Evolutionary conservation across 139 green algal species (phyloP).

Genomic region (Chlamydomonas sphaeroides): DNA sequence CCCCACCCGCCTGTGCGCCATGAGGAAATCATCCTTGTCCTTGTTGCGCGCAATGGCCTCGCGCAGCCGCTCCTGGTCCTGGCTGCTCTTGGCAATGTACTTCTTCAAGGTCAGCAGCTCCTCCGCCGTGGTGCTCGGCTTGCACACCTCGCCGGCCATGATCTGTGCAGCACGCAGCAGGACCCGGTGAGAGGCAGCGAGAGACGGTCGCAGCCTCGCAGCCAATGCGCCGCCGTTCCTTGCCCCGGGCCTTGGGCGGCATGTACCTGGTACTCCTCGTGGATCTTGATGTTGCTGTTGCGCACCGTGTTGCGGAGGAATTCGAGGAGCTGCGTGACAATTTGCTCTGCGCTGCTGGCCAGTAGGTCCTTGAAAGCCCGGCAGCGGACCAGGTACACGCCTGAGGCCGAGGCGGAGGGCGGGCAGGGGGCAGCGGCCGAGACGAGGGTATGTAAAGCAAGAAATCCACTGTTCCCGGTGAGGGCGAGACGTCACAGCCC

Average conservation of each 20-base stretch:
- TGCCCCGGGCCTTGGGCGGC: too few relatives aligned
- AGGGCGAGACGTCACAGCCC: too few relatives aligned
- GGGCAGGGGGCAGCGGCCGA: too few relatives aligned
- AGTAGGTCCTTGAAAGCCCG: constrained; percentile 70
- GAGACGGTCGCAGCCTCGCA: too few relatives aligned
- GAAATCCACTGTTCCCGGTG: too few relatives aligned
- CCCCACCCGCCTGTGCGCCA: constrained; percentile 50
- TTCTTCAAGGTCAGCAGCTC: constrained; percentile 80
- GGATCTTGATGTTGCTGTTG: constrained; percentile 63
- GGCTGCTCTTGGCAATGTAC: constrained; percentile 65
- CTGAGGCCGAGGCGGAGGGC: constrained; percentile 46
- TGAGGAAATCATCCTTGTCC: constrained; percentile 57
- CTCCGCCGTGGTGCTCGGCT: constrained; percentile 62
- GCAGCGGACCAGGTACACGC: constrained; percentile 69
- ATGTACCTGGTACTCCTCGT: constrained; percentile 68
- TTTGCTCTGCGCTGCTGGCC: constrained; percentile 56
- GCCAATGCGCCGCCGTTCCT: too few relatives aligned
- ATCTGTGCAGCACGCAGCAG: too few relatives aligned
- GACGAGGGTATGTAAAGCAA: too few relatives aligned
- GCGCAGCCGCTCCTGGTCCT: constrained; percentile 63
- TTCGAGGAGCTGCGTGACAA: constrained; percentile 66
- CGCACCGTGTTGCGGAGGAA: constrained; percentile 51
- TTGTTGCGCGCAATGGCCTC: constrained; percentile 70
- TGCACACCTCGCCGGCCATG: constrained; percentile 68
- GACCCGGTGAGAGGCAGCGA: too few relatives aligned